These are phyloP conservation scores for Klebsormidium nitens DNA, from an alignment of 139 green algal species.

Conservation along the genomic window DNA sequence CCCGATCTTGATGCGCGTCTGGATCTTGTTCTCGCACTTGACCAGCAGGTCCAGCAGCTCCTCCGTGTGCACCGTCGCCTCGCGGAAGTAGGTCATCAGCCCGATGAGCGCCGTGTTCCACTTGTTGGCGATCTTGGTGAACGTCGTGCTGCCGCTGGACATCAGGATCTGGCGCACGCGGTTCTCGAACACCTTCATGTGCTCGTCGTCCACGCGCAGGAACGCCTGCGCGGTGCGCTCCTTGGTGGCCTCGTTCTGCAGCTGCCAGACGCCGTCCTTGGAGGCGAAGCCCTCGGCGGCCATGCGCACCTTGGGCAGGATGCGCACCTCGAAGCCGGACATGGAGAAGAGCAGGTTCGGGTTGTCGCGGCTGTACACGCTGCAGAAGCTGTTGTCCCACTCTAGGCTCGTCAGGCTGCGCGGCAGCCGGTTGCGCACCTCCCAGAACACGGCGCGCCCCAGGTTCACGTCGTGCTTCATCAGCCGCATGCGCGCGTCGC, in stretches of 20 bases:
- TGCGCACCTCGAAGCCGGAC: constrained; percentile 94
- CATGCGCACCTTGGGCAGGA: constrained; percentile 94
- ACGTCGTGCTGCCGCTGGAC: constrained; percentile 93
- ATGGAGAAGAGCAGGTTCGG: constrained; percentile 99
- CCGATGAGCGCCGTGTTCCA: constrained; percentile 98
- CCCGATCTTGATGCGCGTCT: constrained; percentile 96
- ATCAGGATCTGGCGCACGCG: constrained; percentile 96
- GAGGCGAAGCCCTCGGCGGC: constrained; percentile 76
- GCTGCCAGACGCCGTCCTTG: constrained; percentile 92
- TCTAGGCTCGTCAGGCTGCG: constrained; percentile 92
- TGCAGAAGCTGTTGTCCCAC: constrained; percentile 94
- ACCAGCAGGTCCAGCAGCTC: constrained; percentile 99
- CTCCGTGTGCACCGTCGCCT: constrained; percentile 87
- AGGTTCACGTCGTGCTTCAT: constrained; percentile 99
- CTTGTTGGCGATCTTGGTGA: constrained; percentile 99
- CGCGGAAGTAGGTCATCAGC: constrained; percentile 33
- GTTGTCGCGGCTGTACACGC: constrained; percentile 96
- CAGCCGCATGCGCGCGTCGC: constrained; percentile 96
- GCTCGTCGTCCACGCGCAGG: constrained; percentile 95
- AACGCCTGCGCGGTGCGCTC: constrained; percentile 91
- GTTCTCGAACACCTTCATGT: constrained; percentile 93
- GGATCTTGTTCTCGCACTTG: constrained; percentile 99
- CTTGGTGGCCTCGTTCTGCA: constrained; percentile 96
- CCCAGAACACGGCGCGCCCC: constrained; percentile 72
- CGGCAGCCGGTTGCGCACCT: constrained; percentile 67